Evolutionary conservation across 257 asterid genomes (phyloP).

Genomic region (Ocimum tenuiflorum): DNA sequence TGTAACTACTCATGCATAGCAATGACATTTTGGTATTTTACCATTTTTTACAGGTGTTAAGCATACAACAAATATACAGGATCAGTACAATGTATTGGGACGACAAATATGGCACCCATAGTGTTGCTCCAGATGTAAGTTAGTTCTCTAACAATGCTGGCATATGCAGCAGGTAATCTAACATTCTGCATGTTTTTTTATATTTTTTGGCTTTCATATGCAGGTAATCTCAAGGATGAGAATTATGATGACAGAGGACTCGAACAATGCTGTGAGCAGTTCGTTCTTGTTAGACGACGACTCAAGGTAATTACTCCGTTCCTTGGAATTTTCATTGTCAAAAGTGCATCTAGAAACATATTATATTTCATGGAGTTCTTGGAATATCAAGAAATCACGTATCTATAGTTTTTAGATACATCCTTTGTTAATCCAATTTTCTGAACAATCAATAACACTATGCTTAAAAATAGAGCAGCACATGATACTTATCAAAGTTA

Average conservation of each 20-base stretch:
- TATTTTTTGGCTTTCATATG: not conserved
- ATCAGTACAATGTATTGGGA: conserved; percentile 99
- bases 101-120: conserved; percentile 96
- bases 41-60: conserved; percentile 60
- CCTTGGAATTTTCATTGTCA: not conserved
- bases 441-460: not conserved
- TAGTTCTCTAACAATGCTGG: conserved; percentile 22
- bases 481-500: not conserved
- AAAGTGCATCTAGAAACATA: too few relatives aligned
- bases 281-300: conserved; percentile 85
- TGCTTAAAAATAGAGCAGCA: too few relatives aligned
- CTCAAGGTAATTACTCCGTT: conserved; percentile 45
- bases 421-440: not conserved
- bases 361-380: too few relatives aligned
- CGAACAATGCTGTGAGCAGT: conserved; percentile 70
- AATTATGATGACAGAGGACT: conserved; percentile 73
- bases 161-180: not conserved
- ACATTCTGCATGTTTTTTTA: conserved; percentile 4
- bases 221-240: conserved; percentile 81
- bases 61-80: conserved; percentile 93
- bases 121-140: conserved; percentile 89
- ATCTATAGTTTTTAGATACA: too few relatives aligned
- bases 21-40: conserved; percentile 7
- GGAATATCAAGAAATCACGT: too few relatives aligned
- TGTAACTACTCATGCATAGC: too few relatives aligned